Percentiles rank a stretch among this genome's conserved stretches.
Evolutionary conservation across 108 stramenopile species (phyloP).

Genomic region (Aurantiochytrium sp.): DNA sequence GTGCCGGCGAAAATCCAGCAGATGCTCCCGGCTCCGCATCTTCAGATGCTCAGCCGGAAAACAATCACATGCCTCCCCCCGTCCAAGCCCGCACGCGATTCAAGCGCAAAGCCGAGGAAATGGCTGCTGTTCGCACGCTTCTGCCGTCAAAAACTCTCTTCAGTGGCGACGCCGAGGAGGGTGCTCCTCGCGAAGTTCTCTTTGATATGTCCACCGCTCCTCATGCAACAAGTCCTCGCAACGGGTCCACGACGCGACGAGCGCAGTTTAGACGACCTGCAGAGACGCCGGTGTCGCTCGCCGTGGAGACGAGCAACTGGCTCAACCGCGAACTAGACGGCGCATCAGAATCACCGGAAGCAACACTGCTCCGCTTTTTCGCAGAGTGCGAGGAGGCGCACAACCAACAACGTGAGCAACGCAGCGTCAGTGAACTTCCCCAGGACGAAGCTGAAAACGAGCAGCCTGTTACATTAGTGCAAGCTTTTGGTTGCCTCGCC

Average conservation of each 20-base stretch:
- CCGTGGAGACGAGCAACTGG: constrained; percentile 10
- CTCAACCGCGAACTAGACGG: not conserved
- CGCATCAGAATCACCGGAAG: not conserved
- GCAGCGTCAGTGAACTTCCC: not conserved
- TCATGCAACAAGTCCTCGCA: not conserved
- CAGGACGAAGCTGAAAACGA: not conserved
- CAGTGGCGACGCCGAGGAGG: not conserved
- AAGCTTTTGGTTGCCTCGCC: not conserved
- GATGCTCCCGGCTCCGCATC: not conserved
- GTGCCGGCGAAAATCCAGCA: not conserved
- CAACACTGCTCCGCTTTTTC: not conserved
- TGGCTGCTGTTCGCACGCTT: not conserved
- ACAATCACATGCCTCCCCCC: not conserved
- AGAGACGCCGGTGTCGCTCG: constrained; percentile 4
- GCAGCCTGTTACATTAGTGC: not conserved
- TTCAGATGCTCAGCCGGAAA: not conserved
- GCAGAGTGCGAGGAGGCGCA: not conserved
- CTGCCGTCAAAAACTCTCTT: not conserved
- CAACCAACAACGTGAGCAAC: not conserved
- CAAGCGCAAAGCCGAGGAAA: not conserved
- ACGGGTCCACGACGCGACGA: not conserved
- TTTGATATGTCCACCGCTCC: not conserved
- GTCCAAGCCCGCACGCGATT: not conserved
- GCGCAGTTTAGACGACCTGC: not conserved
- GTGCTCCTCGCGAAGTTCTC: not conserved